Percentiles rank a stretch among this genome's conserved stretches.
These are phyloP conservation scores for Cutaneotrichosporon cavernicola DNA, from an alignment of 1,284 basidiomycete species.

Conservation along the genomic window DNA sequence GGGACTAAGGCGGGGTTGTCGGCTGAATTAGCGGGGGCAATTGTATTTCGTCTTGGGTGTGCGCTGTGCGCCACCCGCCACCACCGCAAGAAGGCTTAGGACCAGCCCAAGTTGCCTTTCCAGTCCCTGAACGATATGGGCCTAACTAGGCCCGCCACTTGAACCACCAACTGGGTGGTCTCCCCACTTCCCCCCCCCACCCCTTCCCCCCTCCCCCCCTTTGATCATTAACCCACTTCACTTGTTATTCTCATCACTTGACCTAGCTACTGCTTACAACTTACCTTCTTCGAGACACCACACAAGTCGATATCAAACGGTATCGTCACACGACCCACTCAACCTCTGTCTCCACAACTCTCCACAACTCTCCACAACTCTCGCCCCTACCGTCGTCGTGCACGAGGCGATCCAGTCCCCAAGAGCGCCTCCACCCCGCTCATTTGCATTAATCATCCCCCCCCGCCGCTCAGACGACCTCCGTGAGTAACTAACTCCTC, in stretches of 20 bases:
- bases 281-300: not conserved
- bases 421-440: not conserved
- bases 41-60: not conserved
- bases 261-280: not conserved
- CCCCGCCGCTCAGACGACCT: not conserved
- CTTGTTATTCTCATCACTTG: not conserved
- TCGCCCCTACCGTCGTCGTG: not conserved
- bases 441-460: not conserved
- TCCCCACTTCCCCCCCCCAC: not conserved
- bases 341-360: not conserved
- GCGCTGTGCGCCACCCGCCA: not conserved
- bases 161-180: too few relatives aligned
- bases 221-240: not conserved
- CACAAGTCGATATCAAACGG: not conserved
- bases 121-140: too few relatives aligned
- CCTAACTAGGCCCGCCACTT: not conserved
- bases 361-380: not conserved
- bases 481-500: not conserved
- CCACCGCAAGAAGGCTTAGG: too few relatives aligned
- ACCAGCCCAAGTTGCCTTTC: too few relatives aligned
- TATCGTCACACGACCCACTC: not conserved
- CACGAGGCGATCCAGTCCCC: not conserved
- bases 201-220: not conserved
- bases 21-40: not conserved
- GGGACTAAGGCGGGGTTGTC: too few relatives aligned